A percentile compares a stretch with the other conserved stretches of the same genome.
Conservation (phyloP, 305 asterid species). For the Fraxinus velutina region DNA sequence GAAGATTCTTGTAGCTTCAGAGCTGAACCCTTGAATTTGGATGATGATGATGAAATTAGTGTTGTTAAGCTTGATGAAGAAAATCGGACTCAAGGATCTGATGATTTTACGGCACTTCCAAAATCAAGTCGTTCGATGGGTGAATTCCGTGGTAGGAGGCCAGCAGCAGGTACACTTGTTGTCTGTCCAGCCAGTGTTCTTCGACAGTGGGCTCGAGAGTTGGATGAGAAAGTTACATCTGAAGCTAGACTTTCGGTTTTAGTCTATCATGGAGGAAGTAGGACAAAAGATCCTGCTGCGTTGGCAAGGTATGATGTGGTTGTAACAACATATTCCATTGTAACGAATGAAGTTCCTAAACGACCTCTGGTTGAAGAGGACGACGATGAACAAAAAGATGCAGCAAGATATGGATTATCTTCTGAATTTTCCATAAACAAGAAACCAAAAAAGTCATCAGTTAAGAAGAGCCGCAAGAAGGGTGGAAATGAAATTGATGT, state of each 20-base stretch:
- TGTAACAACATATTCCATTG: constrained; percentile 93
- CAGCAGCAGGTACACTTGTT: constrained; percentile 82
- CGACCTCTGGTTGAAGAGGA: constrained; percentile 81
- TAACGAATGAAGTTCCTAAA: constrained; percentile 85
- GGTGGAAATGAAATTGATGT: constrained; percentile 49
- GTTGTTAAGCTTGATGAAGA: constrained; percentile 40
- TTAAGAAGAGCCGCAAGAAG: constrained; percentile 65
- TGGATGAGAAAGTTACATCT: constrained; percentile 68
- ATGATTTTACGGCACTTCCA: constrained; percentile 3
- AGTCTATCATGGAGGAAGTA: constrained; percentile 82
- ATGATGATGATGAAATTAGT: constrained; percentile 63
- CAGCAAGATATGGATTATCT: constrained; percentile 63
- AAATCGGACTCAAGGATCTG: constrained; percentile 40
- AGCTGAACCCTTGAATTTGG: constrained; percentile 75
- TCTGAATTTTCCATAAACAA: constrained; percentile 59
- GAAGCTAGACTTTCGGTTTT: constrained; percentile 53
- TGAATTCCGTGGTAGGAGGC: constrained; percentile 61
- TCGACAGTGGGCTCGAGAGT: constrained; percentile 90
- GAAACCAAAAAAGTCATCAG: constrained; percentile 52
- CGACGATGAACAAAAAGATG: constrained; percentile 63
- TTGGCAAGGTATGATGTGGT: constrained; percentile 83
- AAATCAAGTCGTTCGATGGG: constrained; percentile 43
- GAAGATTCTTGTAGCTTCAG: constrained; percentile 32
- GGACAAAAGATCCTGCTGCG: constrained; percentile 64
- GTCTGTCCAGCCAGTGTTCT: constrained; percentile 99